phyloP scores from a whole-genome alignment of 331 rosid genomes.

The Malus hybrid region DNA sequence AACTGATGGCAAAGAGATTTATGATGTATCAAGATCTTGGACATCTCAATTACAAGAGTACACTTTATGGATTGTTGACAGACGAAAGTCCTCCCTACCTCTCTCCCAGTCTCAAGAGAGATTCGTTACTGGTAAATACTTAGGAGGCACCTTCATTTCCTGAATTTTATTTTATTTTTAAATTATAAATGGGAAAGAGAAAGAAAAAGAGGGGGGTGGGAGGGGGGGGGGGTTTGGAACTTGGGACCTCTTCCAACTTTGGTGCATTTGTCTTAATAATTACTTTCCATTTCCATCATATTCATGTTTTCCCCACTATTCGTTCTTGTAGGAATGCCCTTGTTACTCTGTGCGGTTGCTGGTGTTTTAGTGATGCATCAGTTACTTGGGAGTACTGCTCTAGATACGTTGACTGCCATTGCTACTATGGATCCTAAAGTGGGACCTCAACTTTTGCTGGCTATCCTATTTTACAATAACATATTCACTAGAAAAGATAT shows the following conservation, averaged over 20 bases:
- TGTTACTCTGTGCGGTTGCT: slow-evolving; percentile 53
- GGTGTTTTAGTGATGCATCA: slow-evolving; percentile 67
- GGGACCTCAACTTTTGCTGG: slow-evolving; percentile 73
- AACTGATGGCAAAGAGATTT: slow-evolving; percentile 30
- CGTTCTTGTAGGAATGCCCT: slow-evolving; percentile 58
- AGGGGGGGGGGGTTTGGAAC: no score
- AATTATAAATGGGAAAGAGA: no score
- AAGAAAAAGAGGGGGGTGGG: no score
- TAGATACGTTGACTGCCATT: slow-evolving; percentile 65
- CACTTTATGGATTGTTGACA: slow-evolving; percentile 54
- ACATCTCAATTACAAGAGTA: slow-evolving; percentile 50
- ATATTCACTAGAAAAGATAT: slow-evolving; percentile 61
- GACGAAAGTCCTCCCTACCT: slow-evolving; percentile 47
- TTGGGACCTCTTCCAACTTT: slow-evolving; percentile 4
- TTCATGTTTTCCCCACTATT: slow-evolving; percentile 13
- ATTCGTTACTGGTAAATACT: slow-evolving; percentile 52
- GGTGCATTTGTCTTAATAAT: slow-evolving; percentile 17
- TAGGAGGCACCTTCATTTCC: no score
- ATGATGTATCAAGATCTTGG: slow-evolving; percentile 48
- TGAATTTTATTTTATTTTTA: no score
- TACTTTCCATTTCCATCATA: slow-evolving; percentile 8
- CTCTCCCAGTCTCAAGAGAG: slow-evolving; percentile 53
- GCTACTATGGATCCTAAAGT: slow-evolving; percentile 72
- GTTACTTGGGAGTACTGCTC: slow-evolving; percentile 45
- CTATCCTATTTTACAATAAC: slow-evolving; percentile 66